A percentile compares a stretch with the other conserved stretches of the same genome.
These are phyloP conservation scores for Alternaria triticimaculans DNA, from an alignment of 2,329 filamentous ascomycete genomes.

Conservation along the genomic window DNA sequence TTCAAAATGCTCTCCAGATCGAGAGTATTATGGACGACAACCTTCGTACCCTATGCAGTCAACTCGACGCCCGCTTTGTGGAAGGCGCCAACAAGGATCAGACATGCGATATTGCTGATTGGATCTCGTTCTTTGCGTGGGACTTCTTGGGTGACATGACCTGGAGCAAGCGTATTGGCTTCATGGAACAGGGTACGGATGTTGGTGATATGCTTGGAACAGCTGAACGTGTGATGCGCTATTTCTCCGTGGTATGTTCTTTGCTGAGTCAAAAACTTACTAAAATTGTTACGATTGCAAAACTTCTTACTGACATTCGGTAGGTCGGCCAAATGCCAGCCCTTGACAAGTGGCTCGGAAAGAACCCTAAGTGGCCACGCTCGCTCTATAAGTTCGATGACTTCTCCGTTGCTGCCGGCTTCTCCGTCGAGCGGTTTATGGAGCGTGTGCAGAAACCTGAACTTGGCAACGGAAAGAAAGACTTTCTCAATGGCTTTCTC, in stretches of 20 bases:
- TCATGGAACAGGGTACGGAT: conserved; percentile 51
- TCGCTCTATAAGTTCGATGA: conserved; percentile 31
- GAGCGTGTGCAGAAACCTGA: conserved; percentile 27
- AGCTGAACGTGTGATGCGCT: conserved; percentile 42
- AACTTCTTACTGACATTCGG: conserved; percentile 1
- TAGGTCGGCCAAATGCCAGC: conserved; percentile 41
- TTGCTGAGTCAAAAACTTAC: background rate
- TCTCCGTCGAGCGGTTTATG: conserved; percentile 25
- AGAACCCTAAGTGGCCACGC: conserved; percentile 25
- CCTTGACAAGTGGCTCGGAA: conserved; percentile 35
- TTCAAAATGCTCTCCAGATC: conserved; percentile 33
- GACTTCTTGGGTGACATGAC: conserved; percentile 50
- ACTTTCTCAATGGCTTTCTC: conserved; percentile 33
- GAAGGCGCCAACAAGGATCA: conserved; percentile 30
- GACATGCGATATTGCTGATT: conserved; percentile 41
- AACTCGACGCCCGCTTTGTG: conserved; percentile 39
- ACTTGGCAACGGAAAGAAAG: conserved; percentile 23
- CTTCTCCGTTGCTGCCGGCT: conserved; percentile 30
- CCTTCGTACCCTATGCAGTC: conserved; percentile 24
- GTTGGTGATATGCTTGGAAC: conserved; percentile 47
- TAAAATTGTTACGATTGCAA: background rate
- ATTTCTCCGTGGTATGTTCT: conserved; percentile 34
- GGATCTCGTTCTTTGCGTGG: conserved; percentile 42
- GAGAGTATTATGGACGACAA: conserved; percentile 37
- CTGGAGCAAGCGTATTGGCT: conserved; percentile 52